A percentile compares a stretch with the other conserved stretches of the same genome.
These are phyloP conservation scores for Acanthamoeba lenticulata DNA, from an alignment of 208 protist species.

Conservation along the genomic window DNA sequence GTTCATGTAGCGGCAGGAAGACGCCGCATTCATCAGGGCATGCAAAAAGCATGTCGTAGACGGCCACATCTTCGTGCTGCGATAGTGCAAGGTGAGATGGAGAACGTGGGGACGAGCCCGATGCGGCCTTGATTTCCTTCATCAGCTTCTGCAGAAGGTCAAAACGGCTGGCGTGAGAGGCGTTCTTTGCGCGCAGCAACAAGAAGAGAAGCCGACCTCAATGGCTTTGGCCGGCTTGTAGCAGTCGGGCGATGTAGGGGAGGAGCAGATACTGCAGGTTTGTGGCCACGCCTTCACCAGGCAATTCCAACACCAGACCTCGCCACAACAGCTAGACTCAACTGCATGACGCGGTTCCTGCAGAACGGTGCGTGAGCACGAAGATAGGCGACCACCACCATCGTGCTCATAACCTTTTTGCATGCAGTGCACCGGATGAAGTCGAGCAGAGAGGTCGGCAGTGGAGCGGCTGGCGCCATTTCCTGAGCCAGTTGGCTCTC, in stretches of 20 bases:
- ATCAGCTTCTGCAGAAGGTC: not conserved
- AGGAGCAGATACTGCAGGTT: not conserved
- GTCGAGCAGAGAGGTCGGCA: not conserved
- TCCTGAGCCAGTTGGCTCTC: not conserved
- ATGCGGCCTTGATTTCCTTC: not conserved
- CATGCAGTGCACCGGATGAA: not conserved
- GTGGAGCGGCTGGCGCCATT: not conserved
- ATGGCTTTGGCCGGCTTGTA: conserved; percentile 4
- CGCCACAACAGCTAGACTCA: not conserved
- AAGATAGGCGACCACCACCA: no score
- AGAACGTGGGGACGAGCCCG: no score
- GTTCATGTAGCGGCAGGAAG: not conserved
- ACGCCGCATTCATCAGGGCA: not conserved
- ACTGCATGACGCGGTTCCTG: not conserved
- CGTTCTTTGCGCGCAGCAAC: not conserved
- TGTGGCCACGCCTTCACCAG: not conserved
- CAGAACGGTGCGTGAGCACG: not conserved
- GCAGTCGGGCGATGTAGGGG: not conserved
- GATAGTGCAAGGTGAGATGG: not conserved
- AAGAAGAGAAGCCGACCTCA: no score
- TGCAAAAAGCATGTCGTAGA: not conserved
- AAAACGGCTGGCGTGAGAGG: no score
- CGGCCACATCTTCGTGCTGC: not conserved
- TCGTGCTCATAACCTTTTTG: not conserved
- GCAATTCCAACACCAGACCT: not conserved